phyloP scores from a whole-genome alignment of 306 rosid species.

The Prunus mira region DNA sequence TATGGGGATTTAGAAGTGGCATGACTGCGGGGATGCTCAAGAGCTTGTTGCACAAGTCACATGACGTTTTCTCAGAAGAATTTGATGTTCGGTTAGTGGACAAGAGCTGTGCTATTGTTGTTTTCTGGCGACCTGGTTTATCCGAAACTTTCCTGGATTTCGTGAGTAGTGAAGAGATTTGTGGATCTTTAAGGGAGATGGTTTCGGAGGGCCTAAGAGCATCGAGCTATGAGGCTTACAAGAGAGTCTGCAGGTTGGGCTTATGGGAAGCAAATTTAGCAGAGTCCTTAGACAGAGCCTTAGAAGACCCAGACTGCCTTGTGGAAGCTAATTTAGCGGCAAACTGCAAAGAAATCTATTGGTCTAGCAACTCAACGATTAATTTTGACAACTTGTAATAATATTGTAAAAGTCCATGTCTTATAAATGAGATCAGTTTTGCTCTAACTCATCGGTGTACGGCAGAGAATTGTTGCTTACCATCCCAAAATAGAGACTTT shows the following conservation, averaged over 20 bases:
- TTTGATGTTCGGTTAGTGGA: constrained; percentile 72
- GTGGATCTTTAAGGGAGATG: constrained; percentile 53
- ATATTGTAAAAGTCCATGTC: not conserved
- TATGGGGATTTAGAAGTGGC: constrained; percentile 74
- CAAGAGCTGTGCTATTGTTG: constrained; percentile 71
- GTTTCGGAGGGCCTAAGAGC: constrained; percentile 65
- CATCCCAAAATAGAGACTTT: too few species aligned
- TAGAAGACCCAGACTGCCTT: constrained; percentile 28
- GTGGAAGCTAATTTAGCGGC: constrained; percentile 27
- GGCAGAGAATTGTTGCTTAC: too few species aligned
- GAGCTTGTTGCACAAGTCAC: constrained; percentile 47
- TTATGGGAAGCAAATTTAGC: constrained; percentile 71
- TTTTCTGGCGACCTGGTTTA: constrained; percentile 60
- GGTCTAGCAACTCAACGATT: constrained; percentile 46
- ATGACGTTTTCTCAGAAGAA: constrained; percentile 50
- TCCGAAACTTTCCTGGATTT: constrained; percentile 46
- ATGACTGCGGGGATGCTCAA: constrained; percentile 60
- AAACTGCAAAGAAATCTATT: constrained; percentile 34
- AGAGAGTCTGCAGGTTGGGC: constrained; percentile 45
- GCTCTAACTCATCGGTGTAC: too few species aligned
- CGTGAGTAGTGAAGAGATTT: constrained; percentile 33
- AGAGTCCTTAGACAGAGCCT: constrained; percentile 49
- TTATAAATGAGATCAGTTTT: constrained; percentile 5
- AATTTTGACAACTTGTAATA: constrained; percentile 57
- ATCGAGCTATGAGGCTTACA: constrained; percentile 54